phyloP scores from a whole-genome alignment of 2,329 filamentous ascomycete species.

The Phyllachora maydis region DNA sequence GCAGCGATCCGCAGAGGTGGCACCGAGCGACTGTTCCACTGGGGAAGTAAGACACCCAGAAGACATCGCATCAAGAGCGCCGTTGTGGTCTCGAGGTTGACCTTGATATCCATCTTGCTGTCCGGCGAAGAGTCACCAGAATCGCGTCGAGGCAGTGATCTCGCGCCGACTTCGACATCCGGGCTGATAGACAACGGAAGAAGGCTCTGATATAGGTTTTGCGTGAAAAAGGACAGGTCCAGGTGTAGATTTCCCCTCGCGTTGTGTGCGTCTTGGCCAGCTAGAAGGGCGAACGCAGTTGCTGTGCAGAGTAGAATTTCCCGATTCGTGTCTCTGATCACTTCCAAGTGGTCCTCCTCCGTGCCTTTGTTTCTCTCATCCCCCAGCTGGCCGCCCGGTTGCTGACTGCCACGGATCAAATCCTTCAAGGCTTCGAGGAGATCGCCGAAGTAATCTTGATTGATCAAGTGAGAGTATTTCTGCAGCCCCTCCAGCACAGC shows the following conservation, averaged over 20 bases:
- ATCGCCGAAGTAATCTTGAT: conserved; percentile 97
- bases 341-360: conserved; percentile 21
- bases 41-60: conserved; percentile 59
- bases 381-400: conserved; percentile 22
- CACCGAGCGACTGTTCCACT: conserved; percentile 49
- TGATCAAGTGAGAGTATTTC: conserved; percentile 90
- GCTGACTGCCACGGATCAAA: conserved; percentile 58
- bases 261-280: conserved; percentile 81
- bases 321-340: conserved; percentile 53
- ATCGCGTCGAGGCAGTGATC: conserved; percentile 50
- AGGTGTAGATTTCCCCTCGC: conserved; percentile 65
- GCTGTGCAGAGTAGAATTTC: conserved; percentile 87
- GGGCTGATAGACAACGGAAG: conserved; percentile 60
- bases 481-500: conserved; percentile 86
- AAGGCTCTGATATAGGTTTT: conserved; percentile 76
- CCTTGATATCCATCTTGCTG: conserved; percentile 30
- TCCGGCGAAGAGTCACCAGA: conserved; percentile 28
- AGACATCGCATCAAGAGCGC: conserved; percentile 80
- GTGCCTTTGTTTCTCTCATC: conserved; percentile 21
- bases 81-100: conserved; percentile 90
- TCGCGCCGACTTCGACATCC: conserved; percentile 65
- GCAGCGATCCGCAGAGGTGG: conserved; percentile 75
- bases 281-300: conserved; percentile 88
- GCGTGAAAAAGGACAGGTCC: conserved; percentile 88
- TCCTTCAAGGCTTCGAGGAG: conserved; percentile 88